Evolutionary conservation across 2,329 filamentous ascomycete species (phyloP).

Genomic region (Trichoderma sp.): DNA sequence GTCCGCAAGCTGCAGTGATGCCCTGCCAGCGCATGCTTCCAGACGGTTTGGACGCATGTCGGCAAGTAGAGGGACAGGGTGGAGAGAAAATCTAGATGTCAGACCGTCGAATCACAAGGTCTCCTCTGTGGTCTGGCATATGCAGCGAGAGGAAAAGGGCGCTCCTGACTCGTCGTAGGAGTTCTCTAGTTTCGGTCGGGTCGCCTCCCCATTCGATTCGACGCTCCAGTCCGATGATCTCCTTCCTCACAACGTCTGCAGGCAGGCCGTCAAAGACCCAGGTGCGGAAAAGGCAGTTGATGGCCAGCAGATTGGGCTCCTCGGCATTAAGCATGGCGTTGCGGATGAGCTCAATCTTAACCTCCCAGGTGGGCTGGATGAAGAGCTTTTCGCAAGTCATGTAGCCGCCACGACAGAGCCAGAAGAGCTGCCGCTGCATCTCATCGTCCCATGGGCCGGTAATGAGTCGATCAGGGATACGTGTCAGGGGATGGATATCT

Average conservation of each 20-base stretch:
- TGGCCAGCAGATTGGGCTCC: constrained; percentile 37
- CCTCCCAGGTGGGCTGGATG: constrained; percentile 45
- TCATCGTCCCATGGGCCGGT: constrained; percentile 48
- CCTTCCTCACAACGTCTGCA: constrained; percentile 36
- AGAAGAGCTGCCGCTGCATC: constrained; percentile 48
- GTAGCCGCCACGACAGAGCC: constrained; percentile 48
- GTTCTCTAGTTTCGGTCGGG: constrained; percentile 30
- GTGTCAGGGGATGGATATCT: constrained; percentile 45
- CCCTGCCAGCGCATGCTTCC: constrained; percentile 1
- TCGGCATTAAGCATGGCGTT: constrained; percentile 40
- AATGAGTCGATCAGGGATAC: constrained; percentile 47
- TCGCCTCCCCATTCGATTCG: constrained; percentile 41
- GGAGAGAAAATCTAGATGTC: not conserved
- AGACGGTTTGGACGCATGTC: not conserved
- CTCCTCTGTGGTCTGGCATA: constrained; percentile 20
- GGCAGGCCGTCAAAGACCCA: constrained; percentile 39
- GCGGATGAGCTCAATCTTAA: constrained; percentile 43
- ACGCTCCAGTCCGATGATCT: constrained; percentile 35
- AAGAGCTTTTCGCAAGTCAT: constrained; percentile 36
- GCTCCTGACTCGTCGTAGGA: constrained; percentile 33
- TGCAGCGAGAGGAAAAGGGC: constrained; percentile 27
- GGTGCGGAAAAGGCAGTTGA: constrained; percentile 39
- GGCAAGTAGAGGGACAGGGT: not conserved
- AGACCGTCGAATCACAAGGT: not conserved
- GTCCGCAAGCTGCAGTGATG: constrained; percentile 4